Evolutionary conservation across 1,284 basidiomycete species (phyloP).

Genomic region (Mycena citricolor): DNA sequence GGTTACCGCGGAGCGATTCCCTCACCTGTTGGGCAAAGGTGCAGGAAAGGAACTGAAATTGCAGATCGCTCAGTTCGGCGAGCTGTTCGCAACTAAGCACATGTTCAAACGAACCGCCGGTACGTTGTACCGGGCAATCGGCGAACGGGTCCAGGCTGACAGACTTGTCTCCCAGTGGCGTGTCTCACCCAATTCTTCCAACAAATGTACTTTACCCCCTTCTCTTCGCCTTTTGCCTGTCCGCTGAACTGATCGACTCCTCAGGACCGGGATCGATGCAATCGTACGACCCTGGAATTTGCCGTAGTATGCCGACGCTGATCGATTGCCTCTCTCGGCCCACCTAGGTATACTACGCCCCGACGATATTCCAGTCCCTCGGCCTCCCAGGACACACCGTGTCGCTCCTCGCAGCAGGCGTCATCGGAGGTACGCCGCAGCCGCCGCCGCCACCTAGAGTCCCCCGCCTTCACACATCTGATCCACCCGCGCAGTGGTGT

Average conservation of each 20-base stretch:
- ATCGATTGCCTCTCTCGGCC: too few relatives aligned
- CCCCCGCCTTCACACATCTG: background rate
- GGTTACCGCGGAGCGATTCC: conserved; percentile 25
- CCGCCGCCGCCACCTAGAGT: too few relatives aligned
- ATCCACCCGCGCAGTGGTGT: conserved; percentile 22
- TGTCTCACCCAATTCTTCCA: conserved; percentile 30
- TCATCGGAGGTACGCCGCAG: conserved; percentile 27
- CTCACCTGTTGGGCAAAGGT: conserved; percentile 20
- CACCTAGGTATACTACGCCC: conserved; percentile 29
- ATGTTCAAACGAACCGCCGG: conserved; percentile 29
- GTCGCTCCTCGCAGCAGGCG: conserved; percentile 27
- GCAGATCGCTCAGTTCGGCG: conserved; percentile 26
- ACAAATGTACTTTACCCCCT: conserved; percentile 26
- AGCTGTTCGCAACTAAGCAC: conserved; percentile 26
- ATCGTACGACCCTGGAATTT: conserved; percentile 17
- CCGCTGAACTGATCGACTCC: background rate
- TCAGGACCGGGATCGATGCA: conserved; percentile 27
- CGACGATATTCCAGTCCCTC: conserved; percentile 27
- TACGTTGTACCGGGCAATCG: conserved; percentile 1
- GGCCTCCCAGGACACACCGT: conserved; percentile 23
- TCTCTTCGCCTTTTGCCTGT: background rate
- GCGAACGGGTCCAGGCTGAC: too few relatives aligned
- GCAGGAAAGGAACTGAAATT: conserved; percentile 24
- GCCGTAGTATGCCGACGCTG: background rate
- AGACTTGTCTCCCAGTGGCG: conserved; percentile 18